Conservation (phyloP, 1,284 basidiomycete species). For the Irpex rosettiformis region DNA sequence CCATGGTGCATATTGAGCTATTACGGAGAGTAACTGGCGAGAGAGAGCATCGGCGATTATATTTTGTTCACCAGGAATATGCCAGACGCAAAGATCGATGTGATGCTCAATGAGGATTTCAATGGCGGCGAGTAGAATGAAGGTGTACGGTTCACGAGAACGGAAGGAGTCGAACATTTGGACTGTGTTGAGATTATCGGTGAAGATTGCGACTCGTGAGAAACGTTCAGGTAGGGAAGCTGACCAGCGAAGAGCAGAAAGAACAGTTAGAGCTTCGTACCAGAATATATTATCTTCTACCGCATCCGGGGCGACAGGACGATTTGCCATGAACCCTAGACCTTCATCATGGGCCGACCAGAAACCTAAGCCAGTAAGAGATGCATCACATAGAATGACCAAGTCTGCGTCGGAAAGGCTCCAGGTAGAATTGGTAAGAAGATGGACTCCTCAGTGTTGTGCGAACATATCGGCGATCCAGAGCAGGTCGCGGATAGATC, state of each 20-base stretch:
- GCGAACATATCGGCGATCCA: conserved; percentile 32
- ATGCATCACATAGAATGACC: conserved; percentile 30
- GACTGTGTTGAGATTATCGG: conserved; percentile 34
- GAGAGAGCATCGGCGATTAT: conserved; percentile 27
- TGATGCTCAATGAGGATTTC: conserved; percentile 21
- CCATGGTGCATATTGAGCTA: conserved; percentile 8
- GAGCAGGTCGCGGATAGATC: conserved; percentile 23
- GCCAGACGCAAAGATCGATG: conserved; percentile 24
- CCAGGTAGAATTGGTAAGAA: conserved; percentile 30
- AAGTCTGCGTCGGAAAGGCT: conserved; percentile 19
- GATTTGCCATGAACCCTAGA: conserved; percentile 25
- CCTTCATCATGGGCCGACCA: conserved; percentile 21
- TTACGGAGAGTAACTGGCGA: conserved; percentile 13
- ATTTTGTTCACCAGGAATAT: conserved; percentile 25
- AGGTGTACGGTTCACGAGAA: conserved; percentile 25
- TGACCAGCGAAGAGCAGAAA: conserved; percentile 6
- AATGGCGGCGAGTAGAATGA: conserved; percentile 25
- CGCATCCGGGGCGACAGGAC: conserved; percentile 3
- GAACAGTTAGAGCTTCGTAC: conserved; percentile 27
- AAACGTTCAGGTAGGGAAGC: neutral
- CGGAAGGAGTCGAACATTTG: conserved; percentile 32
- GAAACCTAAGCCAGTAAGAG: neutral
- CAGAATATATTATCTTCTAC: conserved; percentile 25
- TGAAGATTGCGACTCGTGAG: conserved; percentile 19
- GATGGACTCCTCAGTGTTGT: conserved; percentile 20